These are phyloP conservation scores for Luffa acutangula DNA, from an alignment of 306 rosid genomes.

Conservation along the genomic window DNA sequence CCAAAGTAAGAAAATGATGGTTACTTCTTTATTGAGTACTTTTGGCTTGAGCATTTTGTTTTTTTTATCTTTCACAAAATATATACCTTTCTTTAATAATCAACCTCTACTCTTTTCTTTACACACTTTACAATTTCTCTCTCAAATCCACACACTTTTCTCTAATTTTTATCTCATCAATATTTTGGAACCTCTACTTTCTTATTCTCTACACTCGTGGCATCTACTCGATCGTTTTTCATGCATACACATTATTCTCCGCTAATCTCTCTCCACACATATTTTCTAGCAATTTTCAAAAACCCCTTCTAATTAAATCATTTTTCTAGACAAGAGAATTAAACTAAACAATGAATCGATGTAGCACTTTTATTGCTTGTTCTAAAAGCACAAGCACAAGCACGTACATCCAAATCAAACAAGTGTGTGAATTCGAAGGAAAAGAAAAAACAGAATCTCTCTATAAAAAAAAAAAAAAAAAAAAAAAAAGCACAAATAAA, in stretches of 20 bases:
- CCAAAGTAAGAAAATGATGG: not conserved
- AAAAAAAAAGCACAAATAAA: not conserved
- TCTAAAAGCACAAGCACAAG: not conserved
- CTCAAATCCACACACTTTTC: not conserved
- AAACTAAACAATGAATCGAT: not conserved
- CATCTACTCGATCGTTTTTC: not conserved
- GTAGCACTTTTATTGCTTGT: not conserved
- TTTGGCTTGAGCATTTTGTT: not conserved
- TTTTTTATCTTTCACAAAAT: not conserved
- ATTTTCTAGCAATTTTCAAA: not conserved
- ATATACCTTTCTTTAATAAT: not conserved
- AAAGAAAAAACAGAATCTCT: not conserved
- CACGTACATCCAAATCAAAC: not conserved
- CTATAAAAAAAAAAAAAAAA: not conserved
- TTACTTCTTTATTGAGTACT: not conserved
- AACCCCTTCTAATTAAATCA: not conserved
- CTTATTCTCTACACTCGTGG: too few relatives aligned
- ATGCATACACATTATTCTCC: not conserved
- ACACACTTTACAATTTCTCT: not conserved
- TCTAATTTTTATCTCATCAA: too few relatives aligned
- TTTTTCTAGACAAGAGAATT: not conserved
- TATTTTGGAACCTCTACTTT: too few relatives aligned
- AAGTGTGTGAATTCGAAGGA: not conserved
- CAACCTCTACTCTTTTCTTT: not conserved
- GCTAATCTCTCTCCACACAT: too few relatives aligned